Evolutionary conservation across 768 basidiomycete species (phyloP), one percentile per base, ranked within the genome.

Genomic region (Terana coerulea): DNA sequence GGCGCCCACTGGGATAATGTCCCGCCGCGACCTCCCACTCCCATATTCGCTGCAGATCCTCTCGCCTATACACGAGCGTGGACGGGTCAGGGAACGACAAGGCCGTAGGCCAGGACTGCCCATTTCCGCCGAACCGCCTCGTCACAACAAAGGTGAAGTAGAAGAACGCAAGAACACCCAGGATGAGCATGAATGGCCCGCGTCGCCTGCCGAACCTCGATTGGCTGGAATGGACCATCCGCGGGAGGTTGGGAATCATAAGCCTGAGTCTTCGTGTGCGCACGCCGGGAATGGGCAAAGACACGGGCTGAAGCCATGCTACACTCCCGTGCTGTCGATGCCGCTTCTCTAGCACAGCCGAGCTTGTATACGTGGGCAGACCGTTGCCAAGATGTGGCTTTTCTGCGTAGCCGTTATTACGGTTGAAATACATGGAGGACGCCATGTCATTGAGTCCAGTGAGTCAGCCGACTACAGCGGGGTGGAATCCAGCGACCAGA

Each of bases 1-100:
- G 75, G 51, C 80, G 77, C 48, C 80, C 76, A 69, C 90, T 94
- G 8, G 95, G 95, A 73, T 93, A 93, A 70, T 97, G 94, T 1
- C 97, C 97, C 56, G 91, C 90, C 28, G 82, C 73, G 51, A 98
- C 79, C 70, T 99, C 95, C 94, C 94, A 98, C 54, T 84, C 75
- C 95, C 95, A 98, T 67, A 99, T 90, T 51, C 86, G 77, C 61
- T 88, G 89, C 35, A 97, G 65, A 62, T 98, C 93, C 51, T 88
- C 82, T 42, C 84, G 75, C 51, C 75, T 74, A 62, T 80, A 92
- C 30, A 93, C 80, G 25, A 93, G 76, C 8, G 91, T 91, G 22
- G 86, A 73, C 14, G 82, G 74, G 40, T 86, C 82, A 34, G 75
- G 75, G 15, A 72, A 67, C 40, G 55, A 40, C 41, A 81, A 75